A percentile compares a stretch with the other conserved stretches of the same genome.
Conservation (phyloP, 2,329 filamentous ascomycete species). For the Fonsecaea multimorphosa region DNA sequence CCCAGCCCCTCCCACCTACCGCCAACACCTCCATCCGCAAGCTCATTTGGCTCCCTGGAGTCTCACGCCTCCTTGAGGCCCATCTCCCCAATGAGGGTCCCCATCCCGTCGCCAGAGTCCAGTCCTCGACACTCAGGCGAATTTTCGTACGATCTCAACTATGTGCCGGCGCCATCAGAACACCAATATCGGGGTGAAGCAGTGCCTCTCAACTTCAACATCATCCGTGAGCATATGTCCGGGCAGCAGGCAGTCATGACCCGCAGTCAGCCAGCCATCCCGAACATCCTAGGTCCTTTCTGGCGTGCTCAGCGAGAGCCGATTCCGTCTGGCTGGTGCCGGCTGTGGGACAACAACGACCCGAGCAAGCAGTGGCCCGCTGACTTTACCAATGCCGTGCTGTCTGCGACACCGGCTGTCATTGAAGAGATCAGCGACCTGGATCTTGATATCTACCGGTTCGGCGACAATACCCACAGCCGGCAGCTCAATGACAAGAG, state of each 20-base stretch:
- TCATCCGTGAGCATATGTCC: neutral
- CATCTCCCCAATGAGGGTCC: slow-evolving; percentile 17
- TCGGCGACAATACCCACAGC: slow-evolving; percentile 21
- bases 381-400: slow-evolving; percentile 18
- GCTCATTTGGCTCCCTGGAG: slow-evolving; percentile 8
- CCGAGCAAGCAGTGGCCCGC: slow-evolving; percentile 15
- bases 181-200: neutral
- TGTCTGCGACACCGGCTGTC: slow-evolving; percentile 23
- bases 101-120: slow-evolving; percentile 22
- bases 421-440: slow-evolving; percentile 17
- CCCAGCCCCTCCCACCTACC: slow-evolving; percentile 8
- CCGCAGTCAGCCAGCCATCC: slow-evolving; percentile 18
- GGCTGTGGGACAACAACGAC: slow-evolving; percentile 11
- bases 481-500: slow-evolving; percentile 25
- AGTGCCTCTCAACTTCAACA: neutral
- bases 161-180: neutral
- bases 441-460: slow-evolving; percentile 18
- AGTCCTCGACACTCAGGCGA: slow-evolving; percentile 17
- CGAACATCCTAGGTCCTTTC: slow-evolving; percentile 17
- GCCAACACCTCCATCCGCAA: slow-evolving; percentile 17
- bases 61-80: slow-evolving; percentile 6
- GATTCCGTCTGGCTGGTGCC: slow-evolving; percentile 6
- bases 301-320: slow-evolving; percentile 10
- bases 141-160: neutral
- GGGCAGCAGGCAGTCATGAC: neutral